Evolutionary conservation across 345 rosid species (phyloP), one percentile per base, ranked within the genome.

Genomic region (Tarenaya hassleriana): DNA sequence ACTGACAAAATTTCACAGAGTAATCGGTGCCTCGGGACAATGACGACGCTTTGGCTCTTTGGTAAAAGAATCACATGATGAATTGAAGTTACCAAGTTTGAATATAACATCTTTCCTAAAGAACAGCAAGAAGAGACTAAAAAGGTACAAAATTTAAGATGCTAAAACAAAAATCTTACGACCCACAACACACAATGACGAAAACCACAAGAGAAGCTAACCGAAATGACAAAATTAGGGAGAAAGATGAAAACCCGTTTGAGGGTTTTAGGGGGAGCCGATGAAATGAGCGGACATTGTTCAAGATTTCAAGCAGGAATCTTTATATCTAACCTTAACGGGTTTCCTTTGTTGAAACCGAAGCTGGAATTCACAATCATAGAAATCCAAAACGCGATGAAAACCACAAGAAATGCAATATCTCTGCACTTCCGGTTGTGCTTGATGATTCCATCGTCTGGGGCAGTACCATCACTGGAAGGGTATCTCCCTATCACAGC

Each of bases 281-380:
- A 38, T 3, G 33, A 50, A 15, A 48, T 6, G 52, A 34, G 11
- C 29, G n/a, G n/a, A 15, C 47, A 21, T 35, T 13, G 24, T 16
- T 27, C 8, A 50, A 51, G 57, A 56, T 56, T 31, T 50, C 3
- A 41, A 47, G 33, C 18, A 16, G 15, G 41, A 34, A 27, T 35
- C 11, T 43, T 24, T 6, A 31, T 41, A 40, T 52, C 58, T 62
- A 79, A 24, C 96, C 96, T 81, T 52, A 72, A 62, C 1, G 96
- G 96, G 78, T 85, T 84, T 35, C 98, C 96, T 73, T 75, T 67
- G 79, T 88, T 82, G 66, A 92, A 92, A 35, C 96, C 98, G 66
- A 92, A 92, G 83, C 98, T 92, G 34, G 96, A 92, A 72, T 92
- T 88, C 16, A 88, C 98, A 75, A 88, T 78, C 98, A 92, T 85